Percentiles rank a stretch among this genome's conserved stretches.
These are phyloP conservation scores for Penicillium bovifimosum DNA, from an alignment of 495 filamentous ascomycete species.

Conservation along the genomic window DNA sequence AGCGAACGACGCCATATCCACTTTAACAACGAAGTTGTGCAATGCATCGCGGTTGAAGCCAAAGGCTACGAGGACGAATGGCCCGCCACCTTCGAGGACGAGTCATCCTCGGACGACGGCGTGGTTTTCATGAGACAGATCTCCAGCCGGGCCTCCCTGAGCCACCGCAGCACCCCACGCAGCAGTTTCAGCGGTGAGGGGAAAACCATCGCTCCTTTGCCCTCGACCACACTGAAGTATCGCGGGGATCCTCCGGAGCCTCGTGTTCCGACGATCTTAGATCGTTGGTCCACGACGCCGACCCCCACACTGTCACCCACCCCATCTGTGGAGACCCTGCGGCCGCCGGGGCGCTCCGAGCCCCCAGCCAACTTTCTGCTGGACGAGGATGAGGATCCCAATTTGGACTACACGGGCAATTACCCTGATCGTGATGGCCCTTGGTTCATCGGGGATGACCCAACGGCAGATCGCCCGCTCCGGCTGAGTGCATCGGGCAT, in stretches of 20 bases:
- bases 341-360: slow-evolving; percentile 49
- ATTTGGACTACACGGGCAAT: slow-evolving; percentile 36
- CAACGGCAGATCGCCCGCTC: slow-evolving; percentile 40
- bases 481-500: slow-evolving; percentile 73
- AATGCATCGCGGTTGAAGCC: slow-evolving; percentile 89
- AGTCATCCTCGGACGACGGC: slow-evolving; percentile 68
- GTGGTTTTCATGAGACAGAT: slow-evolving; percentile 79
- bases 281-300: slow-evolving; percentile 32
- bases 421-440: slow-evolving; percentile 22
- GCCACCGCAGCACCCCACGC: slow-evolving; percentile 44
- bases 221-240: slow-evolving; percentile 88
- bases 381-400: slow-evolving; percentile 62
- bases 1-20: slow-evolving; percentile 79
- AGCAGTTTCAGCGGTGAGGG: slow-evolving; percentile 59
- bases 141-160: slow-evolving; percentile 38
- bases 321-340: slow-evolving; percentile 70
- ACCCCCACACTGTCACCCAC: slow-evolving; percentile 53
- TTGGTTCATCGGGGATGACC: slow-evolving; percentile 37
- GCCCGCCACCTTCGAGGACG: slow-evolving; percentile 45
- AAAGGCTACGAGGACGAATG: slow-evolving; percentile 66
- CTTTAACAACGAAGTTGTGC: slow-evolving; percentile 92
- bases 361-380: slow-evolving; percentile 66
- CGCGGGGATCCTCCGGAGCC: slow-evolving; percentile 72
- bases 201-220: slow-evolving; percentile 89
- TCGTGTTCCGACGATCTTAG: slow-evolving; percentile 23